Base-by-base conservation (phyloP, 2,329 filamentous ascomycete species). In the Fusarium aywerte region DNA sequence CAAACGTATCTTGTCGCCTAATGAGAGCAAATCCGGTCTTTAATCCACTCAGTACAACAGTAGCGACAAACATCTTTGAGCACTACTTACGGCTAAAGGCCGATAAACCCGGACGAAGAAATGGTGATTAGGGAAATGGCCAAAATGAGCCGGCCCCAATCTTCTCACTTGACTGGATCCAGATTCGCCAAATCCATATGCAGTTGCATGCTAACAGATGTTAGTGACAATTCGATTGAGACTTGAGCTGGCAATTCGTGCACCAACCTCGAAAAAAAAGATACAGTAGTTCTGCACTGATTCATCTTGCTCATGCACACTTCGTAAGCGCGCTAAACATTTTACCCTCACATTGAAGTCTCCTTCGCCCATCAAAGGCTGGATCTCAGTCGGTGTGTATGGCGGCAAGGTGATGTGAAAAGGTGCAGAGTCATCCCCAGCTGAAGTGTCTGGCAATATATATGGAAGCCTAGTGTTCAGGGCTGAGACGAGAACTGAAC, bases 31-130 rank as follows among this genome's bases (percentile, higher is more conserved):
- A 75, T 42, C 78, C 78, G 40, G 83, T 78, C 83, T 85, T 49
- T 10, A 9, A 48, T 43, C 6, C 21, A 49, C 45, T 73, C 64
- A 73, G 71, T 44, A 65, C 15, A 38, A 53, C 25, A 18, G 54
- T 51, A 42, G 13, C 33, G 36, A 12, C 31, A 25, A 16, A 16
- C n/a, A 8, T 39, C 13, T 27, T 25, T 25, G n/a, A n/a, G 25
- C 23, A 27, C 20, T 35, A 78, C 84, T 77, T 77, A 87, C 85
- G 43, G 82, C 83, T 45, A 78, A 80, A 15, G 82, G 84, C 23
- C 86, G 81, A 65, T 84, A 87, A 7, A 87, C 79, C 12, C 85
- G 80, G 23, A 82, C 81, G 56, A 87, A 88, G 71, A 85, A 87
- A 69, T 88, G 85, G 58, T 88, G 86, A 12, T 82, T 79, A 3